phyloP scores from a whole-genome alignment of 805 yeast species.

The Kluyveromyces nonfermentans region DNA sequence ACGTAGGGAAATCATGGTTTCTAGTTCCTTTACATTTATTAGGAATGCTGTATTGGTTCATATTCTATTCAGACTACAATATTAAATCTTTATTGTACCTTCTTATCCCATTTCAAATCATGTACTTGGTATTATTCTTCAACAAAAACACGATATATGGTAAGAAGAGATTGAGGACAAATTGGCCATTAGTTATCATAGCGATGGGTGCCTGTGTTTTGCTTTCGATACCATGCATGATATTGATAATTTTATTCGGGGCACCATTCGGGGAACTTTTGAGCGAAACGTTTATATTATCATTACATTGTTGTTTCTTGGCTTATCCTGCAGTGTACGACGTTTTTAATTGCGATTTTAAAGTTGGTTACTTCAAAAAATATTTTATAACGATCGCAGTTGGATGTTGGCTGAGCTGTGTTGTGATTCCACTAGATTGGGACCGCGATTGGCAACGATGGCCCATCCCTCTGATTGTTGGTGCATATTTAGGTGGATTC shows the following conservation, averaged over 20 bases:
- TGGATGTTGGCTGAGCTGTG: slow-evolving; percentile 89
- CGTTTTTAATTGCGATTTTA: slow-evolving; percentile 42
- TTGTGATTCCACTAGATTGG: slow-evolving; percentile 96
- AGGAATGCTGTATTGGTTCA: slow-evolving; percentile 26
- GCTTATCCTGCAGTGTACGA: slow-evolving; percentile 57
- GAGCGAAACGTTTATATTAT: slow-evolving; percentile 47
- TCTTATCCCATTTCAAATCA: slow-evolving; percentile 28
- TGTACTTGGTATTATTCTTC: slow-evolving; percentile 29
- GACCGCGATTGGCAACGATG: slow-evolving; percentile 95
- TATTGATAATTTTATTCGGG: slow-evolving; percentile 55
- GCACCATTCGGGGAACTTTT: slow-evolving; percentile 58
- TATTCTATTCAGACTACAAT: slow-evolving; percentile 25
- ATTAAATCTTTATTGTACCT: slow-evolving; percentile 19
- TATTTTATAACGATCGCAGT: slow-evolving; percentile 30
- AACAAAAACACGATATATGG: slow-evolving; percentile 29
- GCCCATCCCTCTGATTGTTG: slow-evolving; percentile 82
- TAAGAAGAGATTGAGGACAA: slow-evolving; percentile 24
- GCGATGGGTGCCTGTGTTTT: slow-evolving; percentile 18
- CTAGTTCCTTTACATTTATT: slow-evolving; percentile 28
- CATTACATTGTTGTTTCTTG: slow-evolving; percentile 53
- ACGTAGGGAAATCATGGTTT: slow-evolving; percentile 20
- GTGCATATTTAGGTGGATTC: slow-evolving; percentile 66
- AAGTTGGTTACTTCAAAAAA: slow-evolving; percentile 35
- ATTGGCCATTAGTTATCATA: slow-evolving; percentile 15
- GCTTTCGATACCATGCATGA: slow-evolving; percentile 19